Evolutionary conservation across 805 yeast genomes (phyloP).

Genomic region (Candida vartiovaarae): DNA sequence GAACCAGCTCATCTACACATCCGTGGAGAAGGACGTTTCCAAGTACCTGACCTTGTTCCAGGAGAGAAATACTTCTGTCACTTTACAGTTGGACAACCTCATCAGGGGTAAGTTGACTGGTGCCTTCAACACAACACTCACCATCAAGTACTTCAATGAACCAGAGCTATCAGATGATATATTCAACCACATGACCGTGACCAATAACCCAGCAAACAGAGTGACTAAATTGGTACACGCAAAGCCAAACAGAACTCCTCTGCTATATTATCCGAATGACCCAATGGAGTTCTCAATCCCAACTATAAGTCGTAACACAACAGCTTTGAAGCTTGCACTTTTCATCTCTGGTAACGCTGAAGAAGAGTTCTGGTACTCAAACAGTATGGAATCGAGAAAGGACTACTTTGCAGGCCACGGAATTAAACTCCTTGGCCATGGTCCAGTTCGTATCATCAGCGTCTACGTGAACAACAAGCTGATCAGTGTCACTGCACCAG

Average conservation of each 20-base stretch:
- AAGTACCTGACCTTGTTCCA: constrained; percentile 44
- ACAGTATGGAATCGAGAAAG: constrained; percentile 42
- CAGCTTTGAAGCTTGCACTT: constrained; percentile 42
- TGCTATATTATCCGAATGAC: constrained; percentile 38
- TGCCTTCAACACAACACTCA: constrained; percentile 44
- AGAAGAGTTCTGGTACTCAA: constrained; percentile 82
- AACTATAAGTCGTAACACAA: constrained; percentile 44
- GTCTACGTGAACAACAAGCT: constrained; percentile 53
- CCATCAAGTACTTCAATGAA: constrained; percentile 41
- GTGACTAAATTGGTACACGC: constrained; percentile 13
- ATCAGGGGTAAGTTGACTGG: constrained; percentile 52
- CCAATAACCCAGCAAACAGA: constrained; percentile 16
- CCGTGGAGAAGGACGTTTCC: constrained; percentile 57
- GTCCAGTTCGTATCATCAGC: constrained; percentile 64
- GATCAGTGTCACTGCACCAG: constrained; percentile 58
- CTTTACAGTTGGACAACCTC: constrained; percentile 62
- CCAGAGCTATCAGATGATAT: constrained; percentile 11
- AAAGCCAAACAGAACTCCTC: constrained; percentile 32
- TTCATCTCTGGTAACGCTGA: constrained; percentile 69
- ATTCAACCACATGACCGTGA: constrained; percentile 13
- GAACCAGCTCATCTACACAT: constrained; percentile 39
- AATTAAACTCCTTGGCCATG: constrained; percentile 47
- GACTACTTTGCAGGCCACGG: constrained; percentile 33
- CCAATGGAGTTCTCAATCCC: constrained; percentile 36
- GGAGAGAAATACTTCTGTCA: constrained; percentile 30